Conservation (phyloP, 352 stramenopile species). For the Globisporangium okanoganense region DNA sequence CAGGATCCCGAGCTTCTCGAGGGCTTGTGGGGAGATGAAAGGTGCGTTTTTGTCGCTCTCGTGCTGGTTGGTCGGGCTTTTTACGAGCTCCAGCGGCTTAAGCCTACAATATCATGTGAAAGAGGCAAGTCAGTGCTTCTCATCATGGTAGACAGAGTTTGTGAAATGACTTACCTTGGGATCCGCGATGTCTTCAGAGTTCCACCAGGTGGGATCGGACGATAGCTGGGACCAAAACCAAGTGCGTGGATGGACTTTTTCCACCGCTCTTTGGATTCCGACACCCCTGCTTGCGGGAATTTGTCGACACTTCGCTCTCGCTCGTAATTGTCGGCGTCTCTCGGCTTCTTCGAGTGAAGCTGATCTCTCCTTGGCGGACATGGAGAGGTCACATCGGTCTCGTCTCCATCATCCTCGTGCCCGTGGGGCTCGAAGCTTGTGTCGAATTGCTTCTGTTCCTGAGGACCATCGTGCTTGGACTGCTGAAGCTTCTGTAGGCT, state of each 20-base stretch:
- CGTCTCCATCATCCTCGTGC: background rate
- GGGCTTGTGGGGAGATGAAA: background rate
- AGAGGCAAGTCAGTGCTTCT: background rate
- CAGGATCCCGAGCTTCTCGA: slow-evolving; percentile 8
- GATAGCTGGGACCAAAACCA: background rate
- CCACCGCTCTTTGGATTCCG: background rate
- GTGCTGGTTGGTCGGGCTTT: slow-evolving; percentile 10
- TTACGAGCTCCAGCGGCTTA: slow-evolving; percentile 30
- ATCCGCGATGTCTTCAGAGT: slow-evolving; percentile 11
- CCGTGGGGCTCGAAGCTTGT: background rate
- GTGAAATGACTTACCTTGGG: slow-evolving; percentile 10
- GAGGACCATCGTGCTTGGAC: background rate
- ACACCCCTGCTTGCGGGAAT: background rate
- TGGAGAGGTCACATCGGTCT: background rate
- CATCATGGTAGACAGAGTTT: background rate
- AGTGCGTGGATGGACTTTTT: background rate
- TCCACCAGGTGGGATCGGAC: background rate
- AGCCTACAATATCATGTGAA: slow-evolving; percentile 20
- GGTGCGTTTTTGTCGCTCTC: background rate
- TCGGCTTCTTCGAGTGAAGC: background rate
- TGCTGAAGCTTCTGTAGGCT: slow-evolving; percentile 4
- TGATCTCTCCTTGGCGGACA: background rate
- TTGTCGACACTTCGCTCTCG: slow-evolving; percentile 9
- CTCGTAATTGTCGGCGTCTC: slow-evolving; percentile 14
- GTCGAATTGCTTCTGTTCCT: background rate